These are phyloP conservation scores for Chlamydomonas asymmetrica DNA, from an alignment of 139 green algal genomes.

Conservation along the genomic window DNA sequence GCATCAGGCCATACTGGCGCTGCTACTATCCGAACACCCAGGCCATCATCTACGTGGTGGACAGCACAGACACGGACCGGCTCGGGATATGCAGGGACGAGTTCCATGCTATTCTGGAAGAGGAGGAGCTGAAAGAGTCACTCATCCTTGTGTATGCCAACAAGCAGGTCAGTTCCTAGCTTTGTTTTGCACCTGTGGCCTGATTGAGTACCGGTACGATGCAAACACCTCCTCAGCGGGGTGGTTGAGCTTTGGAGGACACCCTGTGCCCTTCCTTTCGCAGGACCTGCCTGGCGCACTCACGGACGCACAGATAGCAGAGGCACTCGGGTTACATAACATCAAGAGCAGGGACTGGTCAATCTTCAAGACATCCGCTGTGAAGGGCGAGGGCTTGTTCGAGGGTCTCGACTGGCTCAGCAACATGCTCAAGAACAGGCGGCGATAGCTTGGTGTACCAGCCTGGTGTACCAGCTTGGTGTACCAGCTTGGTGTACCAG, in stretches of 20 bases:
- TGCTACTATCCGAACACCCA: conserved; percentile 99
- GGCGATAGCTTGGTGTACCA: conserved; percentile 22
- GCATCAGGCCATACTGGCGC: conserved; percentile 98
- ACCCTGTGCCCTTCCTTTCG: background rate
- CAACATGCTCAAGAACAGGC: conserved; percentile 30
- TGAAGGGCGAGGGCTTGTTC: conserved; percentile 95
- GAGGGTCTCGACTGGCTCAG: conserved; percentile 90
- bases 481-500: too few species aligned
- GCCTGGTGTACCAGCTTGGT: too few species aligned
- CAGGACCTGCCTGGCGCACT: conserved; percentile 94
- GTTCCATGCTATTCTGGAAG: conserved; percentile 95
- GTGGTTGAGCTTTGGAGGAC: too few species aligned
- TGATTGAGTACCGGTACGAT: too few species aligned
- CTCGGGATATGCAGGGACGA: conserved; percentile 88
- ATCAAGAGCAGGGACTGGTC: conserved; percentile 95
- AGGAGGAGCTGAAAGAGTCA: conserved; percentile 96
- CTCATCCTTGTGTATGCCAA: conserved; percentile 98
- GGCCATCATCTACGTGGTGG: conserved; percentile 99
- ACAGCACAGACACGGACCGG: conserved; percentile 92
- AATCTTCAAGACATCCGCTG: conserved; percentile 95
- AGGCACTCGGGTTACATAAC: conserved; percentile 86
- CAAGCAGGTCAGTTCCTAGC: conserved; percentile 92
- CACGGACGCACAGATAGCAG: conserved; percentile 87
- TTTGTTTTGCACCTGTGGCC: too few species aligned
- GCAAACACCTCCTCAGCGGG: too few species aligned